Evolutionary conservation across 306 rosid genomes (phyloP).

Genomic region (Malus sylvestris): DNA sequence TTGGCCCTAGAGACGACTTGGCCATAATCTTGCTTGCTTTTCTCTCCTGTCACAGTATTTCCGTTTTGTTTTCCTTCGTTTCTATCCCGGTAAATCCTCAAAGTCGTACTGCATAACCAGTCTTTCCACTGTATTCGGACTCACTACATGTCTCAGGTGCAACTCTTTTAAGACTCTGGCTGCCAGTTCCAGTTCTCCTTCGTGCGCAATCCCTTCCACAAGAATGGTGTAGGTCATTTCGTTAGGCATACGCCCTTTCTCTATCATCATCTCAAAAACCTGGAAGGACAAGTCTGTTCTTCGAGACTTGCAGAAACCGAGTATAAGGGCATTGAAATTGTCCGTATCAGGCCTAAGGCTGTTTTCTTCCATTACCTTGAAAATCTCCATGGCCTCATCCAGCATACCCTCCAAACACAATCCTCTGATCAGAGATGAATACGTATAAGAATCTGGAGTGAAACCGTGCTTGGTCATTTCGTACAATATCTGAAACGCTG

Average conservation of each 20-base stretch:
- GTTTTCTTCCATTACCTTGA: conserved; percentile 66
- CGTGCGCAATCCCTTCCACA: conserved; percentile 74
- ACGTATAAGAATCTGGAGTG: conserved; percentile 67
- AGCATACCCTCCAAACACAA: conserved; percentile 86
- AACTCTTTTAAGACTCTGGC: conserved; percentile 55
- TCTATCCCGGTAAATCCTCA: conserved; percentile 34
- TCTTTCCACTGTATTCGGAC: conserved; percentile 63
- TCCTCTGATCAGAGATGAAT: conserved; percentile 83
- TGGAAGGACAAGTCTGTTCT: conserved; percentile 58
- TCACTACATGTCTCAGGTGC: conserved; percentile 40
- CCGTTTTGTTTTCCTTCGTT: not conserved
- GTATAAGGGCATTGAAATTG: conserved; percentile 73
- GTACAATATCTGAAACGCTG: conserved; percentile 76
- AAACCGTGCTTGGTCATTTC: conserved; percentile 80
- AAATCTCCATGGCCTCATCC: conserved; percentile 70
- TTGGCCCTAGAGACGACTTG: not conserved
- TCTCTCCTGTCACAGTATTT: not conserved
- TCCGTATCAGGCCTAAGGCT: conserved; percentile 45
- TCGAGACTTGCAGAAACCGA: conserved; percentile 64
- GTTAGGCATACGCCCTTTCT: conserved; percentile 59
- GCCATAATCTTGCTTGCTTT: not conserved
- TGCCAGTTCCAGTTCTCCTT: conserved; percentile 59
- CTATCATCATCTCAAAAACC: conserved; percentile 58
- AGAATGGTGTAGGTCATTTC: conserved; percentile 74
- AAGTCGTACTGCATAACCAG: conserved; percentile 64